Conservation (phyloP, 2,329 filamentous ascomycete genomes). For the Ophidiomyces ophidiicola region DNA sequence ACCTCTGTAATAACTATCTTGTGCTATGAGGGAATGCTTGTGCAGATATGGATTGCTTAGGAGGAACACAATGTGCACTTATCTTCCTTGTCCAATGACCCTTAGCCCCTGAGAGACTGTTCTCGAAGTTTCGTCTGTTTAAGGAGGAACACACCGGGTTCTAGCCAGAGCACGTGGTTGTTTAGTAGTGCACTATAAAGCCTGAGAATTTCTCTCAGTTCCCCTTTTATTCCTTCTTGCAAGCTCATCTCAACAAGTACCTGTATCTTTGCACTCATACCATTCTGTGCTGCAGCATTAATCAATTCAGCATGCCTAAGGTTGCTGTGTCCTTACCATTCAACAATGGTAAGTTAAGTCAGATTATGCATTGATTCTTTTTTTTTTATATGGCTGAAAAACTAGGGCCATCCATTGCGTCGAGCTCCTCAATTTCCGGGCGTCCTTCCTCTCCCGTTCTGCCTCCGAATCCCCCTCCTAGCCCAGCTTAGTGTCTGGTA, state of each 20-base stretch:
- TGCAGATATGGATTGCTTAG: neutral
- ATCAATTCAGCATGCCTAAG: too few species aligned
- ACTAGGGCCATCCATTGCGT: neutral
- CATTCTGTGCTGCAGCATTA: too few species aligned
- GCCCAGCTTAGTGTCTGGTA: conserved; percentile 22
- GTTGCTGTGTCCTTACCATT: too few species aligned
- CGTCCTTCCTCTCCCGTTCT: conserved; percentile 6
- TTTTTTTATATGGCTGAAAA: conserved; percentile 1
- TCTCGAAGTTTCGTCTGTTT: conserved; percentile 1
- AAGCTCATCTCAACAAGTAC: neutral
- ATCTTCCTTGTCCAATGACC: neutral
- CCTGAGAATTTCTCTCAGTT: conserved; percentile 1
- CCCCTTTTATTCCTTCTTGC: neutral
- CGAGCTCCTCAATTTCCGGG: conserved; percentile 8
- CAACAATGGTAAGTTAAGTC: neutral
- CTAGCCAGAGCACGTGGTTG: conserved; percentile 8
- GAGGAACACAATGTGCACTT: neutral
- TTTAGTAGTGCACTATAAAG: conserved; percentile 4
- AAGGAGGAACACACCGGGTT: conserved; percentile 7
- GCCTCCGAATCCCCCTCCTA: conserved; percentile 11
- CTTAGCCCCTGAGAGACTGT: neutral
- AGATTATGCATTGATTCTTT: too few species aligned
- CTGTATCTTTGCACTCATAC: too few species aligned
- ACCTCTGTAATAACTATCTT: too few species aligned
- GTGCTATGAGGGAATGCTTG: neutral